Percentiles rank a stretch among this genome's conserved stretches.
Conservation (phyloP, 2,329 filamentous ascomycete species). For the Venturia asperata region DNA sequence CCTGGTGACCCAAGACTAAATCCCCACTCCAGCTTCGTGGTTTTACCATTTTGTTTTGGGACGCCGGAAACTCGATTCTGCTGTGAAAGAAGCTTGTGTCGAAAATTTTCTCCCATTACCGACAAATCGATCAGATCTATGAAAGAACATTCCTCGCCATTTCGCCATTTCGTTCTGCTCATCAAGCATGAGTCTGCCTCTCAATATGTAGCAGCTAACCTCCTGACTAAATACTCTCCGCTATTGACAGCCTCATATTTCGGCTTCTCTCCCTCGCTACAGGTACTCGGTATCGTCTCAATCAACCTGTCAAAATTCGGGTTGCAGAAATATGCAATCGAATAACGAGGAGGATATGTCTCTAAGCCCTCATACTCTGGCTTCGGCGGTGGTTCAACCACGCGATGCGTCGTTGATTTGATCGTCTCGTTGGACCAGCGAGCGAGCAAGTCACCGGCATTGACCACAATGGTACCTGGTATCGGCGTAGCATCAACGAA, state of each 20-base stretch:
- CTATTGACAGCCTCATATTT: conserved; percentile 74
- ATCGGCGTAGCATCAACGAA: conserved; percentile 84
- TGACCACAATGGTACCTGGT: conserved; percentile 73
- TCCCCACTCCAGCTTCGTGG: too few relatives aligned
- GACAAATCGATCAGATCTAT: too few relatives aligned
- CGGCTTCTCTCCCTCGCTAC: conserved; percentile 55
- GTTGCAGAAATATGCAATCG: conserved; percentile 89
- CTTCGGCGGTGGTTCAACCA: conserved; percentile 68
- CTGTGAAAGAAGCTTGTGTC: too few relatives aligned
- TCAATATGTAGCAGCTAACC: conserved; percentile 62
- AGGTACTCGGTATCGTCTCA: conserved; percentile 76
- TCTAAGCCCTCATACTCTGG: conserved; percentile 40
- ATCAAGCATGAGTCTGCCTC: background rate
- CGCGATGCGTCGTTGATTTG: conserved; percentile 81
- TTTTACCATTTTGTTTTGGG: too few relatives aligned
- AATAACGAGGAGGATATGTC: conserved; percentile 68
- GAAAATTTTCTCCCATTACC: too few relatives aligned
- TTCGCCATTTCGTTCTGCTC: background rate
- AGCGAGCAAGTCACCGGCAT: conserved; percentile 78
- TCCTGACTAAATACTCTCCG: conserved; percentile 72
- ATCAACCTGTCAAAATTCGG: conserved; percentile 71
- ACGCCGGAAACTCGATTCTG: too few relatives aligned
- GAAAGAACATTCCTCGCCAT: too few relatives aligned
- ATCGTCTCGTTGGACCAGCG: conserved; percentile 90
- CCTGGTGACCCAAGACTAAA: too few relatives aligned